Base-by-base conservation (phyloP, 2,329 filamentous ascomycete genomes). In the Cylindrodendrum hubeiense region DNA sequence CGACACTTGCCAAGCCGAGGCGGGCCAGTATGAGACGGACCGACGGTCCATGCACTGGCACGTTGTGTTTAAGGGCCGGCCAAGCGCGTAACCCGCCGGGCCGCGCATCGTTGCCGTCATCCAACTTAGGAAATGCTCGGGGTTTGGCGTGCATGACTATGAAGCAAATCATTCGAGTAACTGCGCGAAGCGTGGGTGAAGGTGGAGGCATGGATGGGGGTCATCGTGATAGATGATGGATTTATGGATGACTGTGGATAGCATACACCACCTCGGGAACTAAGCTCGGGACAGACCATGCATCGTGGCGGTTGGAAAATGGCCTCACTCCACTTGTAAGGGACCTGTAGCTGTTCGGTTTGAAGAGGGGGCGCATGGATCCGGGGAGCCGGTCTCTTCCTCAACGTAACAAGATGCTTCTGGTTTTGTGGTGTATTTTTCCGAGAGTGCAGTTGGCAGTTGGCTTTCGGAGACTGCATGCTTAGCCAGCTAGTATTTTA, bases 131-230 rank as follows among this genome's bases (percentile, higher is more conserved):
- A 60, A 64, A 67, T 69, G 57, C 62, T 66, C 64, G 53, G 56
- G 60, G 57, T 57, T 52, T 59, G 52, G 60, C 60, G 51, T 63
- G 67, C 61, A 70, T 66, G 57, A 50, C 26, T 6, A 19, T 13
- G 33, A 59, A 26, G 24, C 24, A 67, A 70, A 72, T 73, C 67
- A 63, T 69, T 67, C 56, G 67, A 73, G 65, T 55, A 21, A 58
- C 47, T 52, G 52, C 65, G 62, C 47, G 54, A 62, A 72, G 60
- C 57, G 58, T 69, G 70, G 58, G 62, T 67, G 70, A 51, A 59
- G 52, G 68, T 71, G 70, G 71, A 73, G 71, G 68, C 56, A n/a
- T 33, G 60, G 46, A 68, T 70, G 70, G 71, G 70, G 71, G 58
- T 67, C 71, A 67, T 44, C 39, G 41, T 43, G 71, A 67, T 62